Evolutionary conservation across 192 early-diverging fungal genomes (phyloP).

Genomic region (Umbelopsis vinacea): DNA sequence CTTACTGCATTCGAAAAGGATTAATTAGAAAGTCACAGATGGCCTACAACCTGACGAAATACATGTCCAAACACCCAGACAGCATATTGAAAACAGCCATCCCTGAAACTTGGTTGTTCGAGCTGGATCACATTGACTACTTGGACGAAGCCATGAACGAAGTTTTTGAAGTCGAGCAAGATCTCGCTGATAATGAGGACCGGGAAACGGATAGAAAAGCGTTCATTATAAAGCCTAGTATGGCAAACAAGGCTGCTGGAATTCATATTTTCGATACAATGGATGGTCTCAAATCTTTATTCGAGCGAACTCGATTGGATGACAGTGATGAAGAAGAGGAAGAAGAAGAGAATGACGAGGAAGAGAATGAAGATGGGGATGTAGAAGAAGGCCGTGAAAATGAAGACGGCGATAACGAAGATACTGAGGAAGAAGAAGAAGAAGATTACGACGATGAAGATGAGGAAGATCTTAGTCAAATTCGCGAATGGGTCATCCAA

Average conservation of each 20-base stretch:
- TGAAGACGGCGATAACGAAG: not conserved
- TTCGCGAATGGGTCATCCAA: constrained; percentile 73
- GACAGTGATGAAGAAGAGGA: constrained; percentile 53
- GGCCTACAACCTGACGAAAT: constrained; percentile 62
- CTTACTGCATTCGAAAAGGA: constrained; percentile 71
- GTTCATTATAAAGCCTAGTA: constrained; percentile 70
- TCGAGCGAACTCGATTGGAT: constrained; percentile 40
- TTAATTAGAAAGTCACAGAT: constrained; percentile 72
- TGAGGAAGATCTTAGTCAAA: constrained; percentile 51
- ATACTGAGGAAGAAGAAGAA: constrained; percentile 23
- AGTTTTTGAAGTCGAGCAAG: constrained; percentile 65
- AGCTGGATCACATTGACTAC: constrained; percentile 67
- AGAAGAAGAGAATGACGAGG: constrained; percentile 46
- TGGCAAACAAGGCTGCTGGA: constrained; percentile 66
- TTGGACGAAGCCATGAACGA: constrained; percentile 72
- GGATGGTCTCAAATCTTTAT: constrained; percentile 49
- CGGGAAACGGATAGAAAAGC: constrained; percentile 28
- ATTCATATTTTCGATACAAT: constrained; percentile 66
- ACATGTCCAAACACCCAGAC: constrained; percentile 58
- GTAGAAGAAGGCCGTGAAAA: too few species aligned
- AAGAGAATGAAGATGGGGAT: constrained; percentile 34
- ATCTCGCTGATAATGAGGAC: constrained; percentile 52
- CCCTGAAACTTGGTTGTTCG: constrained; percentile 68
- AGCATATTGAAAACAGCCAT: constrained; percentile 55
- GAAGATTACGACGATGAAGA: constrained; percentile 17